phyloP scores from a whole-genome alignment of 306 rosid genomes.

The Vicia villosa region DNA sequence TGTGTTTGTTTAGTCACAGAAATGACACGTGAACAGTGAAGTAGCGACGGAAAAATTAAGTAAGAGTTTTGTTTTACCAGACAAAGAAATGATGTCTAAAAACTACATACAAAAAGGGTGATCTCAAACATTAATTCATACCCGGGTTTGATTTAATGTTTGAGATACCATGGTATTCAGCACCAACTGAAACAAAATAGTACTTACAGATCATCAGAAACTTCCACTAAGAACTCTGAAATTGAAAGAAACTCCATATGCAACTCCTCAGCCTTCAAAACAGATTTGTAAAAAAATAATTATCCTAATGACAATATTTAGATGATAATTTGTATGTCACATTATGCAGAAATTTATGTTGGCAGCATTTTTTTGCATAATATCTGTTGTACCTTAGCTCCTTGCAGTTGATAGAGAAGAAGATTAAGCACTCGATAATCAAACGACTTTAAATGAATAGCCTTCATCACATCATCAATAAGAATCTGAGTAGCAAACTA shows the following conservation, averaged over 20 bases:
- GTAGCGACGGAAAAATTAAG: neutral
- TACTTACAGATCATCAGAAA: slow-evolving; percentile 91
- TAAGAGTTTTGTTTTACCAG: neutral
- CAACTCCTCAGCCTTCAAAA: slow-evolving; percentile 74
- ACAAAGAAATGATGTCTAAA: neutral
- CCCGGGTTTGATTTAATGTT: neutral
- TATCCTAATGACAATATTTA: slow-evolving; percentile 34
- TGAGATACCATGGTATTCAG: slow-evolving; percentile 16
- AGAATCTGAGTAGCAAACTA: slow-evolving; percentile 53
- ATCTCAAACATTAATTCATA: slow-evolving; percentile 5
- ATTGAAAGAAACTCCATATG: slow-evolving; percentile 88
- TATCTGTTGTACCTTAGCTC: slow-evolving; percentile 61
- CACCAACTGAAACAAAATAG: slow-evolving; percentile 34
- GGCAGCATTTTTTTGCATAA: neutral
- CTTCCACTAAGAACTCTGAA: slow-evolving; percentile 89
- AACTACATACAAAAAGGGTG: neutral
- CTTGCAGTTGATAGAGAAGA: slow-evolving; percentile 82
- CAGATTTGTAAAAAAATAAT: slow-evolving; percentile 48
- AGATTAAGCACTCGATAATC: slow-evolving; percentile 91
- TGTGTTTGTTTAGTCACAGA: slow-evolving; percentile 31
- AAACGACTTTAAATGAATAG: slow-evolving; percentile 80
- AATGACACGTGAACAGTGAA: slow-evolving; percentile 29
- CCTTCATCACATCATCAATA: slow-evolving; percentile 78
- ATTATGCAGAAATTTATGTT: slow-evolving; percentile 21
- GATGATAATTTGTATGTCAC: slow-evolving; percentile 1